phyloP scores from a whole-genome alignment of 179 eudicot species.

The Camellia oleifera region DNA sequence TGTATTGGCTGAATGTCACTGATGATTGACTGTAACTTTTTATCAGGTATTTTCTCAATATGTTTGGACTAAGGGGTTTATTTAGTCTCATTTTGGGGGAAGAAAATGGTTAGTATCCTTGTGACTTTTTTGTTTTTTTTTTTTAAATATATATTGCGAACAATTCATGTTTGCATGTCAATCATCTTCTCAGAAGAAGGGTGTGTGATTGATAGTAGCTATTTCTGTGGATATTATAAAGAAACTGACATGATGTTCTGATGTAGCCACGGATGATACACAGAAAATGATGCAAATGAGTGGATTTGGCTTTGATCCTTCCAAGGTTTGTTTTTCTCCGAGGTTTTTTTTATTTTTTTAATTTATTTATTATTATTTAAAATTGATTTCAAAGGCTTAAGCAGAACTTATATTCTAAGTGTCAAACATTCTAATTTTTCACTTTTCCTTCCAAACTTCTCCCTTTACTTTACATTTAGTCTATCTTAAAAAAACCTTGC shows the following conservation, averaged over 20 bases:
- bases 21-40: slow-evolving; percentile 7
- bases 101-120: slow-evolving; percentile 66
- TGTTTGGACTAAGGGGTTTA: slow-evolving; percentile 85
- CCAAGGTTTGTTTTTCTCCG: slow-evolving; percentile 48
- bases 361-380: too few relatives aligned
- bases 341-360: neutral
- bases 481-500: neutral
- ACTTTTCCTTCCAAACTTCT: neutral
- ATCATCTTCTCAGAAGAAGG: neutral
- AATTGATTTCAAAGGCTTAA: neutral
- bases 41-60: slow-evolving; percentile 88
- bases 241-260: slow-evolving; percentile 16
- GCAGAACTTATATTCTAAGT: neutral
- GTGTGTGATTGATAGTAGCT: neutral
- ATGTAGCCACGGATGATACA: slow-evolving; percentile 85
- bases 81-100: slow-evolving; percentile 92
- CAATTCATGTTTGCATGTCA: neutral
- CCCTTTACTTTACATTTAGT: neutral
- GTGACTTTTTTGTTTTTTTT: neutral
- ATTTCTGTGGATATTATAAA: neutral
- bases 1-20: slow-evolving; percentile 8
- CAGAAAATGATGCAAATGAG: slow-evolving; percentile 98
- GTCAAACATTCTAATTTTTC: neutral
- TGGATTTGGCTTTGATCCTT: slow-evolving; percentile 83
- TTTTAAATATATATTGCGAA: neutral